These are phyloP conservation scores for Calonectria hawksworthii DNA, from an alignment of 2,329 filamentous ascomycete genomes.

Conservation along the genomic window DNA sequence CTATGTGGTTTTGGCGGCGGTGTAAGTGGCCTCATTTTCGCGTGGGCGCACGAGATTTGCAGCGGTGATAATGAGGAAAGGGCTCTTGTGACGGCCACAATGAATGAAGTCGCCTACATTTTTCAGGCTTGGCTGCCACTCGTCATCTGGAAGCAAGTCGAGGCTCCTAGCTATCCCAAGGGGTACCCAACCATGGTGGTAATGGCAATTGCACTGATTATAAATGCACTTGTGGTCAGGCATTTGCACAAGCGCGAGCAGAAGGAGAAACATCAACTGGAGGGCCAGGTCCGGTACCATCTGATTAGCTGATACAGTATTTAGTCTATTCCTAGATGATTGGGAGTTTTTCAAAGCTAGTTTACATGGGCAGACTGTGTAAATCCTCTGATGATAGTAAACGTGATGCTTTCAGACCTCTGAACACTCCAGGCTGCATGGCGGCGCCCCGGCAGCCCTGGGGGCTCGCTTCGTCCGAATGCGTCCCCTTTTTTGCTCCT, in stretches of 20 bases:
- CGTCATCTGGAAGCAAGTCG: constrained; percentile 75
- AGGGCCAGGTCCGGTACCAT: too few relatives aligned
- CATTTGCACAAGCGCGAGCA: constrained; percentile 33
- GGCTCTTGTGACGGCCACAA: constrained; percentile 74
- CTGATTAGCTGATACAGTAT: too few relatives aligned
- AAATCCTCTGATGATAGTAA: too few relatives aligned
- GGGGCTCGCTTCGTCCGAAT: too few relatives aligned
- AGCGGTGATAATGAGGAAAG: constrained; percentile 72
- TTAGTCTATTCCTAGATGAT: too few relatives aligned
- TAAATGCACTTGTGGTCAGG: constrained; percentile 62
- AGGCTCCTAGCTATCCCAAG: constrained; percentile 72
- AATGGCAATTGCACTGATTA: constrained; percentile 64
- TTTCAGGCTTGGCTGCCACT: constrained; percentile 79
- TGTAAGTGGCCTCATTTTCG: constrained; percentile 61
- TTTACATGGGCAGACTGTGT: too few relatives aligned
- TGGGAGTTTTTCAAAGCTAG: too few relatives aligned
- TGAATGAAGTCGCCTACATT: constrained; percentile 80
- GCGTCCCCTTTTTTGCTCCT: too few relatives aligned
- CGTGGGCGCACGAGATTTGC: constrained; percentile 67
- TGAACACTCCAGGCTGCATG: too few relatives aligned
- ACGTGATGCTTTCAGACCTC: too few relatives aligned
- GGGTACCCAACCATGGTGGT: constrained; percentile 70
- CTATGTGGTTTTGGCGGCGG: constrained; percentile 66
- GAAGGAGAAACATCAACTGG: neutral
- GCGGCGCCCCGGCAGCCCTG: too few relatives aligned